phyloP scores from a whole-genome alignment of 1,284 basidiomycete species.

The Pseudomicrostroma phylloplanum region DNA sequence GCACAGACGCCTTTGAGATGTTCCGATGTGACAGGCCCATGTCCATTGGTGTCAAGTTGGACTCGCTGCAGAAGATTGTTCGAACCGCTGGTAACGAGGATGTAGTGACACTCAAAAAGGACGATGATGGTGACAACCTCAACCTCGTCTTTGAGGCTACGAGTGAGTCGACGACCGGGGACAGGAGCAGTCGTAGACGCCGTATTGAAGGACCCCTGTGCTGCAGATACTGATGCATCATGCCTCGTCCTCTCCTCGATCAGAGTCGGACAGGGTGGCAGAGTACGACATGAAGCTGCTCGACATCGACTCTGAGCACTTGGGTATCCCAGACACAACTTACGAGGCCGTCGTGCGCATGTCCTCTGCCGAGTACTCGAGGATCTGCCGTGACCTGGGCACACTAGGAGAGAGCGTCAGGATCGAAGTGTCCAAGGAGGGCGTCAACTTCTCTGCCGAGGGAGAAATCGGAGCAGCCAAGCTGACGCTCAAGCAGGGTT shows the following conservation, averaged over 20 bases:
- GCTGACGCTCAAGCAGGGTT: slow-evolving; percentile 73
- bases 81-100: slow-evolving; percentile 98
- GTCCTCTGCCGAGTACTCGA: slow-evolving; percentile 76
- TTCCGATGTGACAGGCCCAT: slow-evolving; percentile 95
- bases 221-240: neutral
- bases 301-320: slow-evolving; percentile 91
- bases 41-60: slow-evolving; percentile 62
- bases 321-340: slow-evolving; percentile 96
- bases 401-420: slow-evolving; percentile 88
- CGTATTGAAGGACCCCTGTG: neutral
- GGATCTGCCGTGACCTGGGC: slow-evolving; percentile 89
- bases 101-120: slow-evolving; percentile 80
- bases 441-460: slow-evolving; percentile 84
- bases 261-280: slow-evolving; percentile 86
- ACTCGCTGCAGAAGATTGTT: slow-evolving; percentile 85
- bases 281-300: slow-evolving; percentile 99
- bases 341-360: slow-evolving; percentile 92
- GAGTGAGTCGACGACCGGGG: slow-evolving; percentile 57
- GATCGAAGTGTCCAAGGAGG: slow-evolving; percentile 94
- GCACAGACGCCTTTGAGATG: slow-evolving; percentile 40
- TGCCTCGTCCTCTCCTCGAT: neutral
- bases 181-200: neutral
- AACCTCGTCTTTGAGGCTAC: slow-evolving; percentile 86
- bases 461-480: slow-evolving; percentile 90
- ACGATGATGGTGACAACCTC: slow-evolving; percentile 83